Conservation (phyloP, 2,329 filamentous ascomycete species). For the Neurospora sp. region DNA sequence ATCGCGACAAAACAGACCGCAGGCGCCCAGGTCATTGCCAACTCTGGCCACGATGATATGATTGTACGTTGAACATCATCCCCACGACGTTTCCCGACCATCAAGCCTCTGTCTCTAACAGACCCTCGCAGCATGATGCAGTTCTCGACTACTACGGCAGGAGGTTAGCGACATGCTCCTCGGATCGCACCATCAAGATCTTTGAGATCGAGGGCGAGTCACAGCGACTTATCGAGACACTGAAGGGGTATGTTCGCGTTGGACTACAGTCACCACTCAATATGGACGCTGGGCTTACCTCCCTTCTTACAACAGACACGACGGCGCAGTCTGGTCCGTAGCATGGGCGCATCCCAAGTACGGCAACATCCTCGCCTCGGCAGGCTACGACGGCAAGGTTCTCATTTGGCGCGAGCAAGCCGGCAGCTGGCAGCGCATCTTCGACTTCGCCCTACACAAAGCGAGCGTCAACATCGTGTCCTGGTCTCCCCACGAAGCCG, state of each 20-base stretch:
- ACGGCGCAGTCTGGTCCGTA: constrained; percentile 95
- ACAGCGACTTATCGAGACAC: constrained; percentile 81
- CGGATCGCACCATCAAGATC: constrained; percentile 98
- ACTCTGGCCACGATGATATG: constrained; percentile 96
- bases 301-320: constrained; percentile 53
- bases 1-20: constrained; percentile 22
- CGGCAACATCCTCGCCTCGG: constrained; percentile 92
- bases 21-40: constrained; percentile 63
- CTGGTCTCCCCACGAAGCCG: constrained; percentile 95
- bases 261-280: not conserved
- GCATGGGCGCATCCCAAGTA: constrained; percentile 98
- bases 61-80: constrained; percentile 60
- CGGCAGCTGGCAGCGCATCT: constrained; percentile 72
- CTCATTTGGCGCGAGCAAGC: constrained; percentile 93
- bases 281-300: not conserved
- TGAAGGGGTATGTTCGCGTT: constrained; percentile 65
- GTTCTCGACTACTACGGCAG: constrained; percentile 98
- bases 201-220: constrained; percentile 94
- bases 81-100: constrained; percentile 2
- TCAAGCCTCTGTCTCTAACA: constrained; percentile 5
- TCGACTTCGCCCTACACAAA: constrained; percentile 88
- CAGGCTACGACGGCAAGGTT: constrained; percentile 94
- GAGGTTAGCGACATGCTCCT: constrained; percentile 91
- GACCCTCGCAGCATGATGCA: constrained; percentile 68
- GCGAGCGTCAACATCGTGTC: constrained; percentile 93